phyloP scores from a whole-genome alignment of 768 basidiomycete species.

The Agaricus sinodeliciosus region DNA sequence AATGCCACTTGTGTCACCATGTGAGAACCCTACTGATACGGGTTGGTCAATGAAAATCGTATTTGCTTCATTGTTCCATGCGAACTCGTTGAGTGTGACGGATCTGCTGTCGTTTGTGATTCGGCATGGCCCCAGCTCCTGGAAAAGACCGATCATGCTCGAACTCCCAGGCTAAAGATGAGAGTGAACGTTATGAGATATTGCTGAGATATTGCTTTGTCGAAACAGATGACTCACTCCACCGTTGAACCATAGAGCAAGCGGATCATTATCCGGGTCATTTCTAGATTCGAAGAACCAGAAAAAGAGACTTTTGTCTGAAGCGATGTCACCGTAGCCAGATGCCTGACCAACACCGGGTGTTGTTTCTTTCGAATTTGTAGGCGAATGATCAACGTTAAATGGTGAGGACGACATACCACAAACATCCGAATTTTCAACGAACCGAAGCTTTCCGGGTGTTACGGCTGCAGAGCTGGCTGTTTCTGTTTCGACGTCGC shows the following conservation, averaged over 20 bases:
- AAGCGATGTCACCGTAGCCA: conserved; percentile 55
- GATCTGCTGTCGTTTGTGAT: conserved; percentile 46
- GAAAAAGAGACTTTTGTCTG: conserved; percentile 59
- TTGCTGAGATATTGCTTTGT: not conserved
- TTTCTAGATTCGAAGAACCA: conserved; percentile 67
- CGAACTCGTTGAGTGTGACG: conserved; percentile 44
- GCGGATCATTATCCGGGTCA: conserved; percentile 53
- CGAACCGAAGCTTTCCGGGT: conserved; percentile 46
- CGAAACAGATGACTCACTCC: conserved; percentile 28
- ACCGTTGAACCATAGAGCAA: conserved; percentile 64
- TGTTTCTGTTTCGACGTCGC: conserved; percentile 12
- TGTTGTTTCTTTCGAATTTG: conserved; percentile 39
- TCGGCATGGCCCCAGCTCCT: conserved; percentile 73
- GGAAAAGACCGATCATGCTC: conserved; percentile 59
- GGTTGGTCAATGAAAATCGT: conserved; percentile 62
- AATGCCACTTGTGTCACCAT: conserved; percentile 38
- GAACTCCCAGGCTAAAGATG: conserved; percentile 42
- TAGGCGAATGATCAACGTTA: not conserved
- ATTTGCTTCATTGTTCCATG: conserved; percentile 55
- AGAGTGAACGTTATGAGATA: not conserved
- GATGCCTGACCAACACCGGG: conserved; percentile 56
- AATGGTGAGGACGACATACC: conserved; percentile 24
- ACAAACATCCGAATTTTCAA: conserved; percentile 58
- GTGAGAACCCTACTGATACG: conserved; percentile 56
- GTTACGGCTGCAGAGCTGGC: conserved; percentile 21